Evolutionary conservation across 331 rosid genomes (phyloP), one percentile per base, ranked within the genome.

Genomic region (Rosa hybrid): DNA sequence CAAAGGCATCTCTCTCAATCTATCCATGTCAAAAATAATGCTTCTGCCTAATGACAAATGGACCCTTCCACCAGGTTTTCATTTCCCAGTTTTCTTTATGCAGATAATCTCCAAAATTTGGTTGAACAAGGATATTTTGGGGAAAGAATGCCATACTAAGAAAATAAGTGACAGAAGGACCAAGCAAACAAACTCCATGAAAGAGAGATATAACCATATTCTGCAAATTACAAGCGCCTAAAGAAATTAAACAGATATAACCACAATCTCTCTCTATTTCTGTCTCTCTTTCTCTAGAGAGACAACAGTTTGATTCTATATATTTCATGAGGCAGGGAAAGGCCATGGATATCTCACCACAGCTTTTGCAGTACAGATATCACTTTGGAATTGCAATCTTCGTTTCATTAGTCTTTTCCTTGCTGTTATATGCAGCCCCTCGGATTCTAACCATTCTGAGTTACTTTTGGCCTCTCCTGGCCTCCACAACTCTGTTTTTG

Each of bases 381-480:
- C 92, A 86, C 53, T 63, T 92, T 30, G 83, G 80, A 85, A 79
- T 78, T 78, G 87, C 91, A 49, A 79, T 87, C 78, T 70, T 88
- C 72, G 81, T 83, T 77, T 84, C 90, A 46, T 46, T 86, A 46
- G 42, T 80, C 16, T 42, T 89, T 67, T 91, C 89, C 46, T 81
- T 89, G 72, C 3, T 88, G 30, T 54, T 91, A 12, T 92, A 90
- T 81, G 94, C 82, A 38, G 93, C 92, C 5, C 98, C 97, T 1
- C 64, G 87, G 62, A 57, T 92, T 46, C 25, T 89, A 8, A 83
- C 68, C 68, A 86, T 94, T 75, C 39, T 94, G 77, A 90, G 90
- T 27, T 92, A 81, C 78, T 94, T 94, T 77, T 92, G 94, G 98
- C 98, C 97, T 56, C 90, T 94, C 54, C 87, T 94, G 72, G 96